Evolutionary conservation across 2,329 filamentous ascomycete genomes (phyloP).

Genomic region (Ustulina deusta): DNA sequence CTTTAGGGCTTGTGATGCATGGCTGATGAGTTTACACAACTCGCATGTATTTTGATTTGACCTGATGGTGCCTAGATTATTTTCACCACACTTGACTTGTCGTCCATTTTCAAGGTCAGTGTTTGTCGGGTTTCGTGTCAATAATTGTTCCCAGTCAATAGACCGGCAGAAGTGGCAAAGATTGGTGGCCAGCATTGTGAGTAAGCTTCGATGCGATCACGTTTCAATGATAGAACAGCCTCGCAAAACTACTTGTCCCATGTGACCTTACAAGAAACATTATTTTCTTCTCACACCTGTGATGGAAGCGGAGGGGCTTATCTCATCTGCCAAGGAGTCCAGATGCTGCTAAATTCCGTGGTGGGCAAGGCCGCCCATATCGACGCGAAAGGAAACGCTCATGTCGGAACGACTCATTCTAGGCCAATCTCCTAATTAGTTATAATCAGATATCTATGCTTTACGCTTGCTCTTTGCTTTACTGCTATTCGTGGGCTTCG

Average conservation of each 20-base stretch:
- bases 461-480: constrained; percentile 46
- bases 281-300: not conserved
- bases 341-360: not conserved
- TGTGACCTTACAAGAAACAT: not conserved
- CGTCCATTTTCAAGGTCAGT: constrained; percentile 13
- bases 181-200: constrained; percentile 9
- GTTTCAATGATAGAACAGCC: not conserved
- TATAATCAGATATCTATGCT: constrained; percentile 40
- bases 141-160: constrained; percentile 34
- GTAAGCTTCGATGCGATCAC: not conserved
- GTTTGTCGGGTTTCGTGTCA: constrained; percentile 30
- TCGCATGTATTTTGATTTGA: constrained; percentile 29
- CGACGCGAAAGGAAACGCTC: not conserved
- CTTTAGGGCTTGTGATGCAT: constrained; percentile 27
- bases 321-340: constrained; percentile 10
- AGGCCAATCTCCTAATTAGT: not conserved
- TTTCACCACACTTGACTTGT: constrained; percentile 33
- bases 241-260: not conserved
- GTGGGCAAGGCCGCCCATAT: not conserved
- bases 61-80: constrained; percentile 36
- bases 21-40: constrained; percentile 32
- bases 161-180: constrained; percentile 38
- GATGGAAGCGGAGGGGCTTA: constrained; percentile 4
- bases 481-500: constrained; percentile 23
- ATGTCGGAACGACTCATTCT: constrained; percentile 23